Conservation (phyloP, 352 stramenopile species). For the Pythium myriotylum region DNA sequence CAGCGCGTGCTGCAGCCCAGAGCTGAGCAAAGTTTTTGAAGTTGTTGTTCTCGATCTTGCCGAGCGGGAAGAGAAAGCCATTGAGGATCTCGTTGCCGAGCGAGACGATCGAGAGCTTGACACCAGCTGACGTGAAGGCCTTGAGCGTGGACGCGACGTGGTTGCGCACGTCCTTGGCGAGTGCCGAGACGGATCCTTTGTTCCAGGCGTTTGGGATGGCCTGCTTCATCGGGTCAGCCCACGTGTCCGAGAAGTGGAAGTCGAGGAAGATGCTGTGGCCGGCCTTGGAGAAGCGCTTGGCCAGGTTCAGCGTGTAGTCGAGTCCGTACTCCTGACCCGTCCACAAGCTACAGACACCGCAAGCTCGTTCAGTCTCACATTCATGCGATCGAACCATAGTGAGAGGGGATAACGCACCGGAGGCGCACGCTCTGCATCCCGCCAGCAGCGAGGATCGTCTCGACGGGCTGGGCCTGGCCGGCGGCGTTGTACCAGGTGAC, state of each 20-base stretch:
- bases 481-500: constrained; percentile 12
- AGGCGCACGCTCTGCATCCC: constrained; percentile 15
- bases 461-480: constrained; percentile 10
- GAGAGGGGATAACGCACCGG: constrained; percentile 1
- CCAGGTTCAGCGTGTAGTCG: constrained; percentile 9
- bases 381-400: no score
- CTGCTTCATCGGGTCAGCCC: constrained; percentile 6
- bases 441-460: constrained; percentile 10
- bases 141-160: constrained; percentile 12
- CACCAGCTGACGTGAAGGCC: constrained; percentile 5
- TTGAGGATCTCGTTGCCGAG: constrained; percentile 15
- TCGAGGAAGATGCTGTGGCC: constrained; percentile 11
- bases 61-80: constrained; percentile 9
- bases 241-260: constrained; percentile 15
- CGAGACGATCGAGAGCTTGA: constrained; percentile 9
- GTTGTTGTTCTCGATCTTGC: constrained; percentile 15
- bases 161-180: constrained; percentile 2
- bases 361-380: no score
- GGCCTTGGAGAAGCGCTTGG: constrained; percentile 11
- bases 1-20: constrained; percentile 7
- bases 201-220: constrained; percentile 3
- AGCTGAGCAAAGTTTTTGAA: constrained; percentile 4
- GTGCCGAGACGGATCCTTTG: not conserved
- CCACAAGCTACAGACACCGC: not conserved
- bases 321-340: constrained; percentile 13